Conservation (phyloP, 306 rosid species). For the Vigna mungo region DNA sequence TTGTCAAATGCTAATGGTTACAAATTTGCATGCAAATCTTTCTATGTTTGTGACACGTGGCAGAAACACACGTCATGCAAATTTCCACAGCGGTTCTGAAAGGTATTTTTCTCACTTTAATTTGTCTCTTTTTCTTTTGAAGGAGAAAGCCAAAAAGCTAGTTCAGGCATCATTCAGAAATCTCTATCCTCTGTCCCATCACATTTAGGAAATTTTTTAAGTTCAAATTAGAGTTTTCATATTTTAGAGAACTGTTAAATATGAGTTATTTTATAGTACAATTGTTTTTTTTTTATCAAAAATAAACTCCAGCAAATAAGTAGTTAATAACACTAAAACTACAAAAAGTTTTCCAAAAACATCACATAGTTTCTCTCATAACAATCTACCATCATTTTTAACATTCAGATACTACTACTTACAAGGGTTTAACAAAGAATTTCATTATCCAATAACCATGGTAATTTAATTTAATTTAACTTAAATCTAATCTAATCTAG, state of each 20-base stretch:
- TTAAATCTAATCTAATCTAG: too few relatives aligned
- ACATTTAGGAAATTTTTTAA: background rate
- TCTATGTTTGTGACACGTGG: constrained; percentile 35
- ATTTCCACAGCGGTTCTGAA: constrained; percentile 23
- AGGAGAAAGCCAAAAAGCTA: constrained; percentile 40
- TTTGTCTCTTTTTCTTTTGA: constrained; percentile 10
- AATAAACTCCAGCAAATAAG: background rate
- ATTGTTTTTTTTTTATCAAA: background rate
- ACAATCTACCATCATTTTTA: background rate
- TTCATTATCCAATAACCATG: background rate
- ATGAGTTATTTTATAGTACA: too few relatives aligned
- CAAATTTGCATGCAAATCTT: background rate
- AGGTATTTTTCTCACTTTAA: constrained; percentile 52
- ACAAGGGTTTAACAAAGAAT: background rate
- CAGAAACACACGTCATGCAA: constrained; percentile 50
- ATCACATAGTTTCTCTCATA: background rate
- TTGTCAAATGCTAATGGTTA: too few relatives aligned
- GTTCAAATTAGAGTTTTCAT: background rate
- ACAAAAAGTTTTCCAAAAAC: background rate
- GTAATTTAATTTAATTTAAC: background rate
- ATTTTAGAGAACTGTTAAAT: background rate
- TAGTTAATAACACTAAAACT: background rate
- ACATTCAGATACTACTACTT: background rate
- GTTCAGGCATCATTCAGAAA: constrained; percentile 9
- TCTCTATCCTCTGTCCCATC: background rate